Evolutionary conservation across 768 basidiomycete genomes (phyloP).

Genomic region (Suillus subalutaceus): DNA sequence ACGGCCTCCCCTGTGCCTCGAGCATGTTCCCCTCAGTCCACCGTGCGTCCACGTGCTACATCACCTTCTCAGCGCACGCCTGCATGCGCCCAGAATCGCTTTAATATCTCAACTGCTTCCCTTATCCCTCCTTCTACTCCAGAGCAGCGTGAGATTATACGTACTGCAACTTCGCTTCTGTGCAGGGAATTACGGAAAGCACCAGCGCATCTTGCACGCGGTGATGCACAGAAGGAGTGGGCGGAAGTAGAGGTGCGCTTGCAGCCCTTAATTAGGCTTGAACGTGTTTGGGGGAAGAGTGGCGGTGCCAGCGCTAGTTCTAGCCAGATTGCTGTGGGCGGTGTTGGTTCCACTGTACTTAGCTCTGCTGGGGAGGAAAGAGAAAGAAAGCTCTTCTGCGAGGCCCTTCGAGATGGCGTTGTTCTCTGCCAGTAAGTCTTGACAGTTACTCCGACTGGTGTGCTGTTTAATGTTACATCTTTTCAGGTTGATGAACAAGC

Average conservation of each 20-base stretch:
- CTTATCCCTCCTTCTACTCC: constrained; percentile 51
- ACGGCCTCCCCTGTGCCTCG: constrained; percentile 36
- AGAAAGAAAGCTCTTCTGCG: constrained; percentile 72
- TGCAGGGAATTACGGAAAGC: constrained; percentile 69
- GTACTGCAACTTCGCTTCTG: constrained; percentile 62
- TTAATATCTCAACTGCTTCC: constrained; percentile 63
- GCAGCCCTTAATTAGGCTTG: constrained; percentile 62
- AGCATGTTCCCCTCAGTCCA: constrained; percentile 46
- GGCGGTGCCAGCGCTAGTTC: constrained; percentile 48
- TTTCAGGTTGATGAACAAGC: constrained; percentile 76
- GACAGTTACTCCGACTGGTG: constrained; percentile 12
- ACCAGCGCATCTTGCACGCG: constrained; percentile 55
- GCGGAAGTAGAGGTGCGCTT: constrained; percentile 76
- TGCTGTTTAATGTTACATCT: constrained; percentile 8
- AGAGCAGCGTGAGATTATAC: constrained; percentile 68
- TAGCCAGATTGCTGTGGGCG: constrained; percentile 39
- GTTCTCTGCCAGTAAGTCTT: constrained; percentile 85
- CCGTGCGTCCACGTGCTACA: constrained; percentile 44
- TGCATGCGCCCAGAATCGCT: constrained; percentile 54
- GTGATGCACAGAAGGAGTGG: constrained; percentile 60
- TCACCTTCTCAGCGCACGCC: constrained; percentile 47
- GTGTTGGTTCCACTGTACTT: constrained; percentile 37
- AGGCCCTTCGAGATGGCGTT: constrained; percentile 81
- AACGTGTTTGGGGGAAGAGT: constrained; percentile 77
- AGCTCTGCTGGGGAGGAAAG: constrained; percentile 69